phyloP scores from a whole-genome alignment of 2,329 filamentous ascomycete species.

The Polychaeton citri region DNA sequence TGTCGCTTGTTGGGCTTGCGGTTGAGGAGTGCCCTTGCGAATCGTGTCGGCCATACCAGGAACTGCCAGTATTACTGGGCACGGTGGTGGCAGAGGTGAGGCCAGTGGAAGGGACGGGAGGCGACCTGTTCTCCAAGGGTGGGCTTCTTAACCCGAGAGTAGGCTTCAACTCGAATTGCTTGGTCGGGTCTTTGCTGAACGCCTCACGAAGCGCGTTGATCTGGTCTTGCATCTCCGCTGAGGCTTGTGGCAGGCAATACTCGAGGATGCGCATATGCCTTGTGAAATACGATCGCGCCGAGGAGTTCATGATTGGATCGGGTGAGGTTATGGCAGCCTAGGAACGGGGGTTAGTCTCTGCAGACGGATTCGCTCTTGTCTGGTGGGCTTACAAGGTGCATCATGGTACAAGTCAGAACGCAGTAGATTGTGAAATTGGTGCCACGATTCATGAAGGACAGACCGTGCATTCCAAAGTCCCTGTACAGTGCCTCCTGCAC shows the following conservation, averaged over 20 bases:
- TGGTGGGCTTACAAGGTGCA: slow-evolving; percentile 63
- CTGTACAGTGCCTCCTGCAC: slow-evolving; percentile 73
- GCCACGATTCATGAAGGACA: slow-evolving; percentile 85
- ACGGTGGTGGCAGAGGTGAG: slow-evolving; percentile 4
- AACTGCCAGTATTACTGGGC: slow-evolving; percentile 3
- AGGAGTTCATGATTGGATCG: slow-evolving; percentile 71
- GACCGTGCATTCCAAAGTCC: slow-evolving; percentile 62
- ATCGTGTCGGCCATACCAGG: slow-evolving; percentile 9
- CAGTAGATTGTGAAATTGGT: slow-evolving; percentile 95
- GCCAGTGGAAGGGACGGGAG: slow-evolving; percentile 1
- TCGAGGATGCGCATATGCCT: slow-evolving; percentile 91
- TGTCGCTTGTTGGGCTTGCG: slow-evolving; percentile 12
- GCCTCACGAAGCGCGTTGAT: slow-evolving; percentile 80
- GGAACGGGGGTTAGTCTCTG: slow-evolving; percentile 2
- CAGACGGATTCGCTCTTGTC: slow-evolving; percentile 13
- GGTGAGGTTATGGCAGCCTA: slow-evolving; percentile 88
- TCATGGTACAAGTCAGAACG: slow-evolving; percentile 78
- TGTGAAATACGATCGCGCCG: slow-evolving; percentile 80
- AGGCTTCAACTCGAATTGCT: slow-evolving; percentile 78
- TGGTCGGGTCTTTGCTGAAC: slow-evolving; percentile 74
- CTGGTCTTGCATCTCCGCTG: slow-evolving; percentile 80
- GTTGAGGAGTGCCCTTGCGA: slow-evolving; percentile 7
- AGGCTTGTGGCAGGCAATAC: slow-evolving; percentile 63
- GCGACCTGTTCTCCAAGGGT: slow-evolving; percentile 31
- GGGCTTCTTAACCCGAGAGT: slow-evolving; percentile 59